phyloP scores from a whole-genome alignment of 2,329 filamentous ascomycete genomes.

The Colletotrichum musicola region DNA sequence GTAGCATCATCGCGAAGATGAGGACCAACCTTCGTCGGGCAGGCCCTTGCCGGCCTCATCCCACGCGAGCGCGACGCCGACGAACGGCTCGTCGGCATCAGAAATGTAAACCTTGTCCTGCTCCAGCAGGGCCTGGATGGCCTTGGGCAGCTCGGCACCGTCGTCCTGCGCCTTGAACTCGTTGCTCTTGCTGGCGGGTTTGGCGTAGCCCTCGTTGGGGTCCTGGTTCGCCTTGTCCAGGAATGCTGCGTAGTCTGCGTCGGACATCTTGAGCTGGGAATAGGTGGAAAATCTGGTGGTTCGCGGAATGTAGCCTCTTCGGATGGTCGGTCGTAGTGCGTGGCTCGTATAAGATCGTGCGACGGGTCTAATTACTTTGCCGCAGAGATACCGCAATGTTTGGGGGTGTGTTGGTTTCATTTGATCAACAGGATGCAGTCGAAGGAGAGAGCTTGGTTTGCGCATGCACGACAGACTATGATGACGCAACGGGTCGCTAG shows the following conservation, averaged over 20 bases:
- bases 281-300: constrained; percentile 40
- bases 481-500: constrained; percentile 37
- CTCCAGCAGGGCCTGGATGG: constrained; percentile 63
- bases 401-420: constrained; percentile 5
- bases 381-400: constrained; percentile 13
- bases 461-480: constrained; percentile 19
- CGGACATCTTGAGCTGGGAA: constrained; percentile 69
- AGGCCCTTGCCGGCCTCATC: constrained; percentile 63
- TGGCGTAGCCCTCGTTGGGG: constrained; percentile 70
- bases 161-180: constrained; percentile 66
- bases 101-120: constrained; percentile 78
- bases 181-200: constrained; percentile 43
- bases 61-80: constrained; percentile 78
- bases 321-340: background rate
- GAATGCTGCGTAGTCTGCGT: constrained; percentile 87
- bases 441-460: constrained; percentile 12
- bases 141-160: constrained; percentile 70
- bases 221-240: constrained; percentile 89
- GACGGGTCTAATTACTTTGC: constrained; percentile 2
- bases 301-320: background rate
- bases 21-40: constrained; percentile 70
- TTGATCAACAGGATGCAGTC: background rate
- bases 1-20: background rate
- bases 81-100: constrained; percentile 89
- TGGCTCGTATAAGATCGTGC: background rate